phyloP scores from a whole-genome alignment of 2,329 filamentous ascomycete genomes.

The Trichoderma simmonsii region DNA sequence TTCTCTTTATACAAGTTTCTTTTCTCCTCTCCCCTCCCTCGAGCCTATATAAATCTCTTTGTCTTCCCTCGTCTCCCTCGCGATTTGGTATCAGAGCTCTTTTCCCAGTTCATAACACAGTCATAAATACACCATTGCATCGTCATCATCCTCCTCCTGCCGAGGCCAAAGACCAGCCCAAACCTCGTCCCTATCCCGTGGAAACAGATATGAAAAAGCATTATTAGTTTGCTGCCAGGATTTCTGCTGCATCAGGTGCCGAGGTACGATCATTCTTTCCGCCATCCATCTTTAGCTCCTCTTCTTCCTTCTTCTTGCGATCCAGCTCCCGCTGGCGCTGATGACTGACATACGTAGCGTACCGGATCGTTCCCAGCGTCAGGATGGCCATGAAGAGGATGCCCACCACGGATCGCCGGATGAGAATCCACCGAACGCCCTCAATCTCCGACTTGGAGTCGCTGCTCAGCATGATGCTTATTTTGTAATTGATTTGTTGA shows the following conservation, averaged over 20 bases:
- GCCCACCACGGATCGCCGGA: constrained; percentile 60
- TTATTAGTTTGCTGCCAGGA: constrained; percentile 53
- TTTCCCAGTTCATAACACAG: constrained; percentile 3
- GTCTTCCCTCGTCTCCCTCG: background rate
- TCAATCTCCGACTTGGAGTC: constrained; percentile 92
- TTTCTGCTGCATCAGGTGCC: constrained; percentile 53
- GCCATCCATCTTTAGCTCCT: constrained; percentile 41
- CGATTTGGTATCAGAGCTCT: constrained; percentile 9
- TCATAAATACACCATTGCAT: background rate
- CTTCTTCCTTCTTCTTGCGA: constrained; percentile 41
- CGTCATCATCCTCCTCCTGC: background rate
- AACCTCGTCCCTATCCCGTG: background rate
- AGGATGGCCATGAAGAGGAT: constrained; percentile 64
- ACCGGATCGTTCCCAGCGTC: constrained; percentile 58
- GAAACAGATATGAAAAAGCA: background rate
- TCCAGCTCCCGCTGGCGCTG: constrained; percentile 48
- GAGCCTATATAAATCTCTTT: background rate
- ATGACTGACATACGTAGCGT: constrained; percentile 55
- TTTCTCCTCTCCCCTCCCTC: background rate
- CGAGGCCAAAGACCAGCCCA: background rate
- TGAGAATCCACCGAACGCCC: constrained; percentile 80
- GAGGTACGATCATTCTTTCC: constrained; percentile 46
- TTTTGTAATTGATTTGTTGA: constrained; percentile 94
- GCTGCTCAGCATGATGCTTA: constrained; percentile 83
- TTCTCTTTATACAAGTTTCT: background rate